Evolutionary conservation across 352 stramenopile genomes (phyloP), one percentile per base, ranked within the genome.

Genomic region (Globisporangium emineosum): DNA sequence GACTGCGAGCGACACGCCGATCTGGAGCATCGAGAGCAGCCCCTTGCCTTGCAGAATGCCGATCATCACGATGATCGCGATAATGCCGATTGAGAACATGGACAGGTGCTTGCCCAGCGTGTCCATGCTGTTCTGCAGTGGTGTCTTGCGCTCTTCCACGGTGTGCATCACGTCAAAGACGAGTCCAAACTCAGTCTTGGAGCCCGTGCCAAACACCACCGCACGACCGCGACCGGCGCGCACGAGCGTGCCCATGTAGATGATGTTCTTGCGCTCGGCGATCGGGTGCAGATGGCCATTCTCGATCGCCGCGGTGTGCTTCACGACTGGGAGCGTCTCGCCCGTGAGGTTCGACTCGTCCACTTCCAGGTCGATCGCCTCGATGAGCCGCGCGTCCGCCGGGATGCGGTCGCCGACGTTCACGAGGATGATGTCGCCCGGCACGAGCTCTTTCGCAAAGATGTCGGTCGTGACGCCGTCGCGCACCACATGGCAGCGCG

Each of bases 171-270:
- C 93, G 47, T 96, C 79, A 68, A 98, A 97, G 6, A 98, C 95
- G 50, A 94, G 89, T 6, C 97, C 97, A 73, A 99, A 99, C 78
- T 99, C 97, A 8, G 97, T 99, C 33, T 80, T 71, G 25, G 88
- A 76, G 29, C 97, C 97, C n/a, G 96, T 98, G 17, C 90, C 87
- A 53, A 97, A 83, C 15, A 99, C 97, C 1, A 99, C 72, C 10
- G 93, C 97, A 60, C 89, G 82, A n/a, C 88, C 97, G 25, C 93
- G 82, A 5, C 97, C 97, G 17, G 77, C 79, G 35, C 90, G 94
- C 29, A 99, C 91, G 19, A 99, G 80, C 23, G 97, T 99, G 30
- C 97, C 96, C 84, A 98, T 98, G 81, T 99, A 99, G 13, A 98
- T 79, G 33, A 99, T 84, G 73, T 99, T 86, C 60, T 92, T 93